Base-by-base conservation (phyloP, 495 filamentous ascomycete species). In the Cairneyella variabilis region DNA sequence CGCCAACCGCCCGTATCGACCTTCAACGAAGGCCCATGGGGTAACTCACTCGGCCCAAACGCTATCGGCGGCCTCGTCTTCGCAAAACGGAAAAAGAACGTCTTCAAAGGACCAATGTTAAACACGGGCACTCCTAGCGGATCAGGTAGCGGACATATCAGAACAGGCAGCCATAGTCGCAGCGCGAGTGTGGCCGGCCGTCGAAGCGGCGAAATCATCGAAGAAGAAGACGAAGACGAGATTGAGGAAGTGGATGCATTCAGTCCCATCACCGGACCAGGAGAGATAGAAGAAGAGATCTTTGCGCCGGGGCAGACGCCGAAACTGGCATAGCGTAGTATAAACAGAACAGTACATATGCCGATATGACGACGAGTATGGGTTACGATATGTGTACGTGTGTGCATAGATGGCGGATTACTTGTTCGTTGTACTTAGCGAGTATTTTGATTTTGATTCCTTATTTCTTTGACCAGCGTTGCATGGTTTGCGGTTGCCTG, bases 41-140 rank as follows among this genome's bases (percentile, higher is more conserved):
- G 60, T 47, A 37, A 68, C 64, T 11, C 60, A 59, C 28, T n/a
- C 10, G 43, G 20, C 11, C 27, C 54, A 7, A 63, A 61, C 0
- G 69, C 68, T 18, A 77, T 64, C 4, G 77, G 75, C 6, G 87
- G 85, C 23, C 77, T 97, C 20, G 74, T 95, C 11, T 97, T 96
- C 67, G 91, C 93, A 5, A 92, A 91, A 62, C 75, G 93, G 49
- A 97, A 97, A 69, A 78, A 86, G 54, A 90, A 84, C 36, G 69
- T 91, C 1, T 96, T 97, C 69, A 93, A 95, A 64, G 95, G 93
- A 0, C 93, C 95, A 7, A 81, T 83, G 74, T 60, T 86, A 9
- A 77, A 78, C 28, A 78, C 83, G 76, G 76, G 71, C 37, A 79
- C 69, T 17, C 60, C 78, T 36, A 69, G 69, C 32, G 62, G 73